phyloP scores from a whole-genome alignment of 805 yeast genomes.

The Spathaspora girioi region DNA sequence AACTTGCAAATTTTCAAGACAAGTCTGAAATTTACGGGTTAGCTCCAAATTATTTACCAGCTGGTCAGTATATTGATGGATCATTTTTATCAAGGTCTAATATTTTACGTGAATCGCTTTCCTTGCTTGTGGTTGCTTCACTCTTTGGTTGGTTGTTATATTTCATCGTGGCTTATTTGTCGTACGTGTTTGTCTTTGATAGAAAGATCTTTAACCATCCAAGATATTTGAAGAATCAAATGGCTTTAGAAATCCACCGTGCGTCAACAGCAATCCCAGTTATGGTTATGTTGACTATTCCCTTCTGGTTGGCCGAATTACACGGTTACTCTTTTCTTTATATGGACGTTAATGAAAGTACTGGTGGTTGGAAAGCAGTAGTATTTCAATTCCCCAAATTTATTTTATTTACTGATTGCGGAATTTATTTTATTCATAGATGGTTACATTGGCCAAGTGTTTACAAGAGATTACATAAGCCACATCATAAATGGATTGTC shows the following conservation, averaged over 20 bases:
- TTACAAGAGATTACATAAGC: slow-evolving; percentile 87
- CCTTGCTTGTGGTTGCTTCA: slow-evolving; percentile 66
- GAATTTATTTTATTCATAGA: slow-evolving; percentile 88
- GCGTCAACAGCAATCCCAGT: slow-evolving; percentile 81
- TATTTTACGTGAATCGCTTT: slow-evolving; percentile 62
- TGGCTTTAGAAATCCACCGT: slow-evolving; percentile 74
- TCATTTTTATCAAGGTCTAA: slow-evolving; percentile 74
- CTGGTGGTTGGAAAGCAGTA: slow-evolving; percentile 67
- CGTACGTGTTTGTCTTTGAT: slow-evolving; percentile 79
- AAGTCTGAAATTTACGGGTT: slow-evolving; percentile 54
- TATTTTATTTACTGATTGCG: slow-evolving; percentile 90
- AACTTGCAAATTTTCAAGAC: slow-evolving; percentile 21
- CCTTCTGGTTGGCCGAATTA: slow-evolving; percentile 84
- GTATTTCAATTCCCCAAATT: slow-evolving; percentile 69
- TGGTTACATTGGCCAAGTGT: slow-evolving; percentile 90
- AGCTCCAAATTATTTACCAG: slow-evolving; percentile 54
- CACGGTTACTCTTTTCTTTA: slow-evolving; percentile 82
- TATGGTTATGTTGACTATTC: slow-evolving; percentile 84
- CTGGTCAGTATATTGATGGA: slow-evolving; percentile 53
- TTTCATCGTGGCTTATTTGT: slow-evolving; percentile 67
- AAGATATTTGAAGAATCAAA: slow-evolving; percentile 89
- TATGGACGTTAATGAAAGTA: slow-evolving; percentile 55
- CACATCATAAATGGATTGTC: slow-evolving; percentile 98
- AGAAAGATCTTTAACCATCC: slow-evolving; percentile 92
- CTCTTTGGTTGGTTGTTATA: slow-evolving; percentile 87